Evolutionary conservation across 495 filamentous ascomycete species (phyloP).

Genomic region (Aspergillus hancockii): DNA sequence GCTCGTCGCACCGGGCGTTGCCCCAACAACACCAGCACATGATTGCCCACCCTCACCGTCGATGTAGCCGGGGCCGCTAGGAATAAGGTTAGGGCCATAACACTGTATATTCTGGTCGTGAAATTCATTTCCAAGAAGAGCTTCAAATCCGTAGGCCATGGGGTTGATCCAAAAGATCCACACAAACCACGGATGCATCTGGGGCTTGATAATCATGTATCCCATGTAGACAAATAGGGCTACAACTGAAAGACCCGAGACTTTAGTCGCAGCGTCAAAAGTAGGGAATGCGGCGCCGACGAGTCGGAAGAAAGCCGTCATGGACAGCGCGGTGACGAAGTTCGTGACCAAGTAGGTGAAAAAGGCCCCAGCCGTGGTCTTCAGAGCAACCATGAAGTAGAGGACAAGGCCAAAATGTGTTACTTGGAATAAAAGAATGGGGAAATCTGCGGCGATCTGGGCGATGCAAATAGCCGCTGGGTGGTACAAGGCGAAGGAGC

Average conservation of each 20-base stretch:
- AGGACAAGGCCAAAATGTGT: slow-evolving; percentile 66
- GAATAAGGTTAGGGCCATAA: slow-evolving; percentile 49
- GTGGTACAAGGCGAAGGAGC: slow-evolving; percentile 71
- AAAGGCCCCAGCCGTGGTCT: slow-evolving; percentile 48
- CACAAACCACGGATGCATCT: slow-evolving; percentile 75
- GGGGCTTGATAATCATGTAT: slow-evolving; percentile 61
- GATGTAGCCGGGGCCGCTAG: slow-evolving; percentile 35
- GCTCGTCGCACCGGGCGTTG: slow-evolving; percentile 41
- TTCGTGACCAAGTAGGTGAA: slow-evolving; percentile 54
- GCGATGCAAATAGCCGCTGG: slow-evolving; percentile 73
- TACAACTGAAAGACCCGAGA: slow-evolving; percentile 48
- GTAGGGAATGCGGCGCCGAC: slow-evolving; percentile 52
- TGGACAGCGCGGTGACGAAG: slow-evolving; percentile 37
- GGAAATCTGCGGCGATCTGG: slow-evolving; percentile 68
- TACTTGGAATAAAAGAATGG: slow-evolving; percentile 64
- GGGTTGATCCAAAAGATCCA: slow-evolving; percentile 79
- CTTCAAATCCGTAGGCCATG: slow-evolving; percentile 70
- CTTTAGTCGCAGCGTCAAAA: slow-evolving; percentile 55
- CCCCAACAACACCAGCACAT: slow-evolving; percentile 56
- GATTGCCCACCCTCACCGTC: slow-evolving; percentile 35
- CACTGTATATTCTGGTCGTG: slow-evolving; percentile 50
- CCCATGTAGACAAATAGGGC: slow-evolving; percentile 60
- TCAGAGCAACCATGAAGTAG: slow-evolving; percentile 70
- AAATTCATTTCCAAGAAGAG: slow-evolving; percentile 67
- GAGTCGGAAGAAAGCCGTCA: slow-evolving; percentile 56